These are phyloP conservation scores for Xerocomus amazonicus DNA, from an alignment of 1,284 basidiomycete genomes.

Conservation along the genomic window DNA sequence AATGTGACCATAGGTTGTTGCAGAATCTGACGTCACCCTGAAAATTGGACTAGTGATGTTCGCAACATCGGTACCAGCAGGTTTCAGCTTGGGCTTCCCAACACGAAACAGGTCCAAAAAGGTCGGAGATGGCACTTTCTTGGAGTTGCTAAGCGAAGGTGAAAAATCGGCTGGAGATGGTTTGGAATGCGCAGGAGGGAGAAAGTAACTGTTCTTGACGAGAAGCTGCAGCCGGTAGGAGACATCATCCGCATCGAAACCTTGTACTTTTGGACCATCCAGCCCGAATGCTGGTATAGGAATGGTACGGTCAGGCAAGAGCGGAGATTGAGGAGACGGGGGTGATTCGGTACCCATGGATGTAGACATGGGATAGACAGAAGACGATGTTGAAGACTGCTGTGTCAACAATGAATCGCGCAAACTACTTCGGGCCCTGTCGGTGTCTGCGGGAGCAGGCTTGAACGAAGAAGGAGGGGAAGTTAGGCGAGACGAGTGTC, in stretches of 20 bases:
- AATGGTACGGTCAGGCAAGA: conserved; percentile 42
- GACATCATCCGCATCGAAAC: conserved; percentile 75
- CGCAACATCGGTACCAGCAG: conserved; percentile 47
- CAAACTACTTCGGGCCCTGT: conserved; percentile 31
- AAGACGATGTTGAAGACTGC: conserved; percentile 61
- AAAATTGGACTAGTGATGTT: conserved; percentile 47
- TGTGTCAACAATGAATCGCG: conserved; percentile 52
- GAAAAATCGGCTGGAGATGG: conserved; percentile 63
- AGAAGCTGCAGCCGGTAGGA: conserved; percentile 75
- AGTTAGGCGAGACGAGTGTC: conserved; percentile 27
- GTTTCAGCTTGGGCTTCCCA: conserved; percentile 62
- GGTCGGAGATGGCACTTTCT: conserved; percentile 47
- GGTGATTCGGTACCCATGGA: conserved; percentile 55
- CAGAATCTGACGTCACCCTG: conserved; percentile 61
- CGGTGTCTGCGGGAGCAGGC: conserved; percentile 23
- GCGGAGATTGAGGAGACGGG: conserved; percentile 52
- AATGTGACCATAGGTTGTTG: conserved; percentile 41
- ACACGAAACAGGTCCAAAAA: conserved; percentile 69
- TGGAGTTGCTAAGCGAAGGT: conserved; percentile 36
- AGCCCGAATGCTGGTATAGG: conserved; percentile 49
- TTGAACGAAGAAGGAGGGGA: conserved; percentile 34
- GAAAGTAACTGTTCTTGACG: conserved; percentile 79
- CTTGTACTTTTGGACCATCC: conserved; percentile 40
- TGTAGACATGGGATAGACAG: conserved; percentile 69
- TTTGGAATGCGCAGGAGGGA: conserved; percentile 79